A percentile compares a stretch with the other conserved stretches of the same genome.
Conservation (phyloP, 2,329 filamentous ascomycete genomes). For the Penicillium digitatum region DNA sequence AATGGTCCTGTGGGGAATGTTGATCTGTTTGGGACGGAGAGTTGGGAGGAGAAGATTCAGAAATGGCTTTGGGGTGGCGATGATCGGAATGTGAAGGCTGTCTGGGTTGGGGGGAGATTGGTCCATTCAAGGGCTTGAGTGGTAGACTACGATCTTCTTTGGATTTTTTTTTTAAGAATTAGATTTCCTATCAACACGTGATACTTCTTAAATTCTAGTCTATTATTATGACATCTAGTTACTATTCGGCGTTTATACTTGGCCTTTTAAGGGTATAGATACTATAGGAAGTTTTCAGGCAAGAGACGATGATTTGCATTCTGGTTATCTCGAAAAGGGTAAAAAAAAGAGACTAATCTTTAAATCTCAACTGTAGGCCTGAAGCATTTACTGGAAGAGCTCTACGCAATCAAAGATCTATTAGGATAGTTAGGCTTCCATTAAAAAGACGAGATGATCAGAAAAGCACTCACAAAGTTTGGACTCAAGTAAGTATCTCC, state of each 20-base stretch:
- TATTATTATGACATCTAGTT: neutral
- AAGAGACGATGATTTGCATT: neutral
- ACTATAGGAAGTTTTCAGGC: neutral
- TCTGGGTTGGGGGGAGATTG: slow-evolving; percentile 82
- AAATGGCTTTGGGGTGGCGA: slow-evolving; percentile 97
- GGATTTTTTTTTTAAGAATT: neutral
- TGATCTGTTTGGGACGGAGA: slow-evolving; percentile 88
- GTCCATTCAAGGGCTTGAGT: slow-evolving; percentile 57
- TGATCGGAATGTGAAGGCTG: slow-evolving; percentile 80
- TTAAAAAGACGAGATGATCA: neutral
- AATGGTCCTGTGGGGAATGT: slow-evolving; percentile 60
- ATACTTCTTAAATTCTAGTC: neutral
- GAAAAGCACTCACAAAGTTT: slow-evolving; percentile 43
- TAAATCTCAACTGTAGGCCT: too few relatives aligned
- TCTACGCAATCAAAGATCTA: slow-evolving; percentile 33
- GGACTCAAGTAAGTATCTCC: slow-evolving; percentile 56
- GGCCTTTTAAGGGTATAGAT: neutral
- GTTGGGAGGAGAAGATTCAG: slow-evolving; percentile 76
- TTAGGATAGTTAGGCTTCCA: neutral
- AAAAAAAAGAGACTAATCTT: too few relatives aligned
- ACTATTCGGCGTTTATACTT: too few relatives aligned
- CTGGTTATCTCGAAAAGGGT: neutral
- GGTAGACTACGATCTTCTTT: neutral
- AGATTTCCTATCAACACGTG: neutral
- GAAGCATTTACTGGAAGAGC: slow-evolving; percentile 24